Evolutionary conservation across 345 rosid genomes (phyloP), one percentile per base, ranked within the genome.

Genomic region (Jatropha curcas): DNA sequence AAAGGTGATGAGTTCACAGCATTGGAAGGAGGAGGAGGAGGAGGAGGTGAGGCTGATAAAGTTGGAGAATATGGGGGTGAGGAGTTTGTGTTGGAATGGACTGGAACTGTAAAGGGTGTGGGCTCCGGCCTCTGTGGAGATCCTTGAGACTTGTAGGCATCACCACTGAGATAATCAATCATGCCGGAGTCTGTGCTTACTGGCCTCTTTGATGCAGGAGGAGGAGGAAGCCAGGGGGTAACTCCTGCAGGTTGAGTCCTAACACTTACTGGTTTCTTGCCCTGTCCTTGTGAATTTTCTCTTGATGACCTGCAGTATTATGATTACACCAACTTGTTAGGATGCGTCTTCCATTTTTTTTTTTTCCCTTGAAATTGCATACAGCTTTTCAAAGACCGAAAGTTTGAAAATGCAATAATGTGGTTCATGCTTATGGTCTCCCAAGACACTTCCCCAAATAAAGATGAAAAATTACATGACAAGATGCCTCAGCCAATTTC

Each of bases 111-210:
- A 24, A 71, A 75, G 46, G 89, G 80, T 7, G 78, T 4, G 5
- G 80, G 74, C 77, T 76, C 81, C 57, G 78, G 57, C 67, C 61
- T 67, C 58, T 69, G 84, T 6, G 87, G 73, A 61, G 82, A 71
- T 59, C 68, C 90, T 75, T 81, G 86, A 34, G 86, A 85, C 76
- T 84, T 88, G 86, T 89, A 94, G 64, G 67, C 68, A 65, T 94
- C 98, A 20, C 98, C 98, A 75, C 98, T 94, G 79, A 94, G 98
- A 80, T 82, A 94, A 78, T 94, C 98, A 67, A 86, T 60, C 68
- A 78, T 11, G 45, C 82, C 80, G 19, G 92, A 73, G 35, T 86
- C 87, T 37, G 72, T 66, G 34, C 71, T 75, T 56, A 88, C 88
- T 43, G 92, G 95, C 75, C 80, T 89, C 87, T 86, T 84, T 14